Conservation (phyloP, 148 eudicot genomes). For the Cornus florida region DNA sequence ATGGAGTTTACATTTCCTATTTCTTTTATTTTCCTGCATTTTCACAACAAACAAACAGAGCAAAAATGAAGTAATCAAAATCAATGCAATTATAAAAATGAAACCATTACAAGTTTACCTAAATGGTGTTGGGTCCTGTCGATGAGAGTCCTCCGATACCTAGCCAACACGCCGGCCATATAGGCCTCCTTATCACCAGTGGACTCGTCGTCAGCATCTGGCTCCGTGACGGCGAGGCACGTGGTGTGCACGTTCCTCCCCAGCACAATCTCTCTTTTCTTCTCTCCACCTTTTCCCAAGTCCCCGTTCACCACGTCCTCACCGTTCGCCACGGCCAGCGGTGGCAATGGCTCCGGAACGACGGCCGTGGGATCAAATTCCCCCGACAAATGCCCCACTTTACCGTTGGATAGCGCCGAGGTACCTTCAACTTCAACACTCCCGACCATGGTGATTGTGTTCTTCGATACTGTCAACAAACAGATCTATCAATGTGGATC, state of each 20-base stretch:
- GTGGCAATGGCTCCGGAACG: constrained; percentile 7
- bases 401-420: constrained; percentile 10
- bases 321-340: constrained; percentile 4
- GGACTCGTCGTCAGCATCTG: constrained; percentile 21
- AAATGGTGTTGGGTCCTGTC: constrained; percentile 22
- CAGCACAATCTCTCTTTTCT: constrained; percentile 23
- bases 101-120: constrained; percentile 6
- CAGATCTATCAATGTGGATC: not conserved
- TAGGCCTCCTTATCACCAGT: constrained; percentile 28
- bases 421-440: not conserved
- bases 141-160: constrained; percentile 18
- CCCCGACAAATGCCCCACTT: not conserved
- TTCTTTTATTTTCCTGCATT: not conserved
- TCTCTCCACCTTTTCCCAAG: not conserved
- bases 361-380: constrained; percentile 17
- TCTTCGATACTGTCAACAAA: not conserved
- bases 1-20: not conserved
- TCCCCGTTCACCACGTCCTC: not conserved
- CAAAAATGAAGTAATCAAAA: not conserved
- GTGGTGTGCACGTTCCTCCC: constrained; percentile 27
- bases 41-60: not conserved
- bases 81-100: not conserved
- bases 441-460: not conserved
- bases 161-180: constrained; percentile 22
- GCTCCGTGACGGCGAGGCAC: constrained; percentile 23